Conservation (phyloP, 176 grass and related monocot species). For the Saccharum officinarum region DNA sequence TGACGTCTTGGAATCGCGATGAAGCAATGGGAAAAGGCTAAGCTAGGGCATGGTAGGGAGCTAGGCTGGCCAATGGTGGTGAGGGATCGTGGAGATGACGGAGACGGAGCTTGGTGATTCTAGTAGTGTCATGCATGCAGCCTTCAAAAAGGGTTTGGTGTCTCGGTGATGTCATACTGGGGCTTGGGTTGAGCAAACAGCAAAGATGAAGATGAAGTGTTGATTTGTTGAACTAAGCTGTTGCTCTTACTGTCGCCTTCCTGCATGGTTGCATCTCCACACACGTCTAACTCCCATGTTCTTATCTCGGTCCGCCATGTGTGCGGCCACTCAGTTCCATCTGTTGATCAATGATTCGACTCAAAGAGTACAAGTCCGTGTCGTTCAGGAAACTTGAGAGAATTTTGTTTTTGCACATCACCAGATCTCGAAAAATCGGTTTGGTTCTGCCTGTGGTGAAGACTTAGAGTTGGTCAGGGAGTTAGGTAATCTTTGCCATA, state of each 20-base stretch:
- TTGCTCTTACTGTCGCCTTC: neutral
- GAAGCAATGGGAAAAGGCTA: neutral
- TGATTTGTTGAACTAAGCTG: neutral
- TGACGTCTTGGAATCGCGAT: neutral
- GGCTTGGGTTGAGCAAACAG: neutral
- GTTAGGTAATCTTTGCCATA: neutral
- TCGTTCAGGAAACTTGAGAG: neutral
- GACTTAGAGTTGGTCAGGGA: neutral
- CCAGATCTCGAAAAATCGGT: neutral
- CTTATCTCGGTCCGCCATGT: neutral
- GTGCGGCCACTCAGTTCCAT: neutral
- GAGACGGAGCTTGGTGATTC: constrained; percentile 17
- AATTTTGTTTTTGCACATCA: neutral
- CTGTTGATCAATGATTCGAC: neutral
- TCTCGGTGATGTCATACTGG: neutral
- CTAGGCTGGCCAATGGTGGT: neutral
- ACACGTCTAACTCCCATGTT: neutral
- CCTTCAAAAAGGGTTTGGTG: neutral
- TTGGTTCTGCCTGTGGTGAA: neutral
- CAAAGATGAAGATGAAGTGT: neutral
- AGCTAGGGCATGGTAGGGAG: neutral
- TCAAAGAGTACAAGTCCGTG: neutral
- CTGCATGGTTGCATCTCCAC: neutral
- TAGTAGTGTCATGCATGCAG: neutral
- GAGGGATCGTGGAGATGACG: constrained; percentile 10